Conservation (phyloP, 129 eudicot species). For the Logfia minima region DNA sequence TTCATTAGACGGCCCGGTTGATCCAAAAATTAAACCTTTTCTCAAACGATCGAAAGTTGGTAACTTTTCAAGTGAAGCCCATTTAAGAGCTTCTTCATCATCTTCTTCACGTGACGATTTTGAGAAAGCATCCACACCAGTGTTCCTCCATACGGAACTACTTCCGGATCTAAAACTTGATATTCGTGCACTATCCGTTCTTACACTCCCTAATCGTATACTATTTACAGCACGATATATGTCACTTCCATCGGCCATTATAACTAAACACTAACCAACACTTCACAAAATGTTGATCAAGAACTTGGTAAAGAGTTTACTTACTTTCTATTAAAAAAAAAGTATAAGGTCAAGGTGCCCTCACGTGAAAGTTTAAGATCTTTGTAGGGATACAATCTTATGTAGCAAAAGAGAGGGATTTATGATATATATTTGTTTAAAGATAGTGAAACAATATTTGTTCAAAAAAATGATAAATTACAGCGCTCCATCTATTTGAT, state of each 20-base stretch:
- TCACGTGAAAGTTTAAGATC: too few relatives aligned
- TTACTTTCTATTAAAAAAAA: too few relatives aligned
- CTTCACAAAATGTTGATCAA: neutral
- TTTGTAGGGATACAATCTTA: too few relatives aligned
- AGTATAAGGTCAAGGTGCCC: too few relatives aligned
- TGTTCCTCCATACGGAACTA: conserved; percentile 51
- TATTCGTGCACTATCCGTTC: conserved; percentile 19
- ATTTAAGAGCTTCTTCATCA: conserved; percentile 79
- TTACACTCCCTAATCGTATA: conserved; percentile 32
- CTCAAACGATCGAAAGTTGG: conserved; percentile 75
- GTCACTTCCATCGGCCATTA: conserved; percentile 31
- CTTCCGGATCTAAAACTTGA: conserved; percentile 49
- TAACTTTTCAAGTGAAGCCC: conserved; percentile 86
- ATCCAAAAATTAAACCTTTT: conserved; percentile 59
- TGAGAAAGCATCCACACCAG: conserved; percentile 48
- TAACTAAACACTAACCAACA: conserved; percentile 11
- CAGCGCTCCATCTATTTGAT: too few relatives aligned
- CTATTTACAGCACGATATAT: conserved; percentile 23
- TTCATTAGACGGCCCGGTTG: conserved; percentile 46
- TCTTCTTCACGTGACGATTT: conserved; percentile 54
- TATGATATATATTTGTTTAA: too few relatives aligned
- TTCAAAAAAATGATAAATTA: too few relatives aligned
- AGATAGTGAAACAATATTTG: too few relatives aligned
- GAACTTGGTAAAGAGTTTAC: conserved; percentile 8
- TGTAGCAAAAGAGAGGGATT: too few relatives aligned